phyloP scores from a whole-genome alignment of 2,329 filamentous ascomycete genomes.

The Xylaria sp. region DNA sequence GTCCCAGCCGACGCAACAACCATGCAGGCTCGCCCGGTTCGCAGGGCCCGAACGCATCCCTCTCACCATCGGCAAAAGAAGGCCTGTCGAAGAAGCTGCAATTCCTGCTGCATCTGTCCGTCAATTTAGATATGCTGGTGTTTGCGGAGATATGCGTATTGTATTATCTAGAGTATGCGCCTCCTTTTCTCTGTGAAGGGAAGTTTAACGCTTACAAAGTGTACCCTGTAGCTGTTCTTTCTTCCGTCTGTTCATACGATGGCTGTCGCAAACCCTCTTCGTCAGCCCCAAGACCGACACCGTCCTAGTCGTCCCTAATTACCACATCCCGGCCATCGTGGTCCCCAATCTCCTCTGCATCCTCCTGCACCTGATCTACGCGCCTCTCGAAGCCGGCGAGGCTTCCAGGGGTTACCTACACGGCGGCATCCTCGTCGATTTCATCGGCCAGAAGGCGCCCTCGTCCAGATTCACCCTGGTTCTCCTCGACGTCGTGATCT shows the following conservation, averaged over 20 bases:
- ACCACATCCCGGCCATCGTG: slow-evolving; percentile 54
- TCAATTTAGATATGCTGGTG: slow-evolving; percentile 57
- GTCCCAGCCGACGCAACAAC: not conserved
- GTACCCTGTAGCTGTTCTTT: slow-evolving; percentile 52
- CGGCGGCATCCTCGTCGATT: slow-evolving; percentile 62
- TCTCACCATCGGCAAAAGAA: slow-evolving; percentile 31
- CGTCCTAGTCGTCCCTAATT: slow-evolving; percentile 51
- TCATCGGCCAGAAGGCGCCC: slow-evolving; percentile 61
- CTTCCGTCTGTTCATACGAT: slow-evolving; percentile 55
- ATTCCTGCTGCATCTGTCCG: slow-evolving; percentile 56
- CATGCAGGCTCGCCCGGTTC: slow-evolving; percentile 15
- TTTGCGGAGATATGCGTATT: slow-evolving; percentile 60
- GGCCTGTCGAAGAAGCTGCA: slow-evolving; percentile 51
- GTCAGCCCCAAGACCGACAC: slow-evolving; percentile 58
- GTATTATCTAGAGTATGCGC: slow-evolving; percentile 66
- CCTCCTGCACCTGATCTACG: slow-evolving; percentile 52
- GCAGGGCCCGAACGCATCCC: slow-evolving; percentile 22
- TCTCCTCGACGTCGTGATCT: slow-evolving; percentile 50
- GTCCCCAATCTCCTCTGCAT: slow-evolving; percentile 57
- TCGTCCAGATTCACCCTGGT: slow-evolving; percentile 52
- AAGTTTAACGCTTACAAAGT: slow-evolving; percentile 1
- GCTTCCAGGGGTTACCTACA: slow-evolving; percentile 60
- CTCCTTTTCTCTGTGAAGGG: not conserved
- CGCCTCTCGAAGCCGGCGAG: slow-evolving; percentile 53
- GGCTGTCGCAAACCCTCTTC: slow-evolving; percentile 56